These are phyloP conservation scores for Fagopyrum homotropicum DNA, from an alignment of 148 eudicot species.

Conservation along the genomic window DNA sequence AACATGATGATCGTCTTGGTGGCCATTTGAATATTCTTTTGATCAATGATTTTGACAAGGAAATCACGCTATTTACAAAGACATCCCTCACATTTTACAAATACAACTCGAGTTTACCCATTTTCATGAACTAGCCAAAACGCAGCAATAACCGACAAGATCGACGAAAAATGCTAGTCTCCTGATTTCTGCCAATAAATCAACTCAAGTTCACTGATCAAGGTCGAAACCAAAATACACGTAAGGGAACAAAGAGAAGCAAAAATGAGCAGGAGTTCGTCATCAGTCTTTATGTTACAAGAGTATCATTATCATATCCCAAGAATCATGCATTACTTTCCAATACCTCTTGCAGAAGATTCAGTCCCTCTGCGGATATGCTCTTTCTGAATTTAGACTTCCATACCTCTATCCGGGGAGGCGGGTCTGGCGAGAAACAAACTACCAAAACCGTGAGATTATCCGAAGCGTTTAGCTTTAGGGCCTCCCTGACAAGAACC, in stretches of 20 bases:
- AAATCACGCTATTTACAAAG: no score
- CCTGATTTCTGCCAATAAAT: constrained; percentile 1
- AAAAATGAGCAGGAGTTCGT: constrained; percentile 23
- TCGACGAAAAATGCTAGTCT: not conserved
- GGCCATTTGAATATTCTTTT: no score
- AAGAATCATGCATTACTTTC: constrained; percentile 21
- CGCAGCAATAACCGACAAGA: not conserved
- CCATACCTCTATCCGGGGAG: constrained; percentile 35
- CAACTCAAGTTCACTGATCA: not conserved
- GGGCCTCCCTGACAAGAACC: constrained; percentile 38
- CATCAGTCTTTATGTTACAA: constrained; percentile 13
- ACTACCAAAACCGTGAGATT: constrained; percentile 50
- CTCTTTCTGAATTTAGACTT: constrained; percentile 37
- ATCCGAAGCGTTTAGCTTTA: constrained; percentile 45
- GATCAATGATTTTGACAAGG: no score
- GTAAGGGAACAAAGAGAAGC: constrained; percentile 9
- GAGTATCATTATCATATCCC: not conserved
- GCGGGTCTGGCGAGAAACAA: constrained; percentile 49
- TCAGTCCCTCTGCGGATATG: constrained; percentile 53
- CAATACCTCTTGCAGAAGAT: constrained; percentile 43
- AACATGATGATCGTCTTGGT: no score
- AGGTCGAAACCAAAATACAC: constrained; percentile 1
- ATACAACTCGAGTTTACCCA: no score
- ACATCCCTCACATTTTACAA: no score
- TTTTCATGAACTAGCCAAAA: not conserved